phyloP scores from a whole-genome alignment of 257 asterid species.

The Cinchona pubescens region DNA sequence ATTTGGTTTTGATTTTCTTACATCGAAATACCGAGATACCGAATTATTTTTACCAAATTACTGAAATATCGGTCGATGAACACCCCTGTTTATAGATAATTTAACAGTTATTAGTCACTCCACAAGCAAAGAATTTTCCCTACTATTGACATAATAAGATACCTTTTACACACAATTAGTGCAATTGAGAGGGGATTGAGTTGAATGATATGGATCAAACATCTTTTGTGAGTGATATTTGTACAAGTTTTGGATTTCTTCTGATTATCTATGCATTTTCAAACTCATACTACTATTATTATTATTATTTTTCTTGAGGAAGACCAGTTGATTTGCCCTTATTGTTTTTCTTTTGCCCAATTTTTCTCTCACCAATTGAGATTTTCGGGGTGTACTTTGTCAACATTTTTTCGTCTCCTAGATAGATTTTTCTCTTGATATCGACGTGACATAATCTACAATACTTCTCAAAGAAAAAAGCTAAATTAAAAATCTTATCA shows the following conservation, averaged over 20 bases:
- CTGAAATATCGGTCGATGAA: no score
- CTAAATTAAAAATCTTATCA: no score
- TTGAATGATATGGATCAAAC: background rate
- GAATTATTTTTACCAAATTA: no score
- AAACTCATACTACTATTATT: background rate
- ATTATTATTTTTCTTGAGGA: background rate
- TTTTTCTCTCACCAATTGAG: background rate
- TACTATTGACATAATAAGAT: constrained; percentile 6
- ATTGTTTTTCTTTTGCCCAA: background rate
- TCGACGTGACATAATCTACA: background rate
- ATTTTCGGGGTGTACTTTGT: background rate
- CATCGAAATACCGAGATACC: no score
- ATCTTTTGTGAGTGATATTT: constrained; percentile 7
- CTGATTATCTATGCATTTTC: background rate
- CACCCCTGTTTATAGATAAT: no score
- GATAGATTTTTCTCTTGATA: background rate
- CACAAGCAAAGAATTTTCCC: no score
- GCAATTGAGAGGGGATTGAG: background rate
- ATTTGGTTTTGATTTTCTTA: no score
- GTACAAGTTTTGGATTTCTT: constrained; percentile 1
- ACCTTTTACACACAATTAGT: constrained; percentile 23
- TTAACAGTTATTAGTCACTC: no score
- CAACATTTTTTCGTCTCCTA: background rate
- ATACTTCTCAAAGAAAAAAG: background rate
- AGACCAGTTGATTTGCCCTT: background rate